Conservation (phyloP, 306 rosid species). For the Gastrolobium bilobum region DNA sequence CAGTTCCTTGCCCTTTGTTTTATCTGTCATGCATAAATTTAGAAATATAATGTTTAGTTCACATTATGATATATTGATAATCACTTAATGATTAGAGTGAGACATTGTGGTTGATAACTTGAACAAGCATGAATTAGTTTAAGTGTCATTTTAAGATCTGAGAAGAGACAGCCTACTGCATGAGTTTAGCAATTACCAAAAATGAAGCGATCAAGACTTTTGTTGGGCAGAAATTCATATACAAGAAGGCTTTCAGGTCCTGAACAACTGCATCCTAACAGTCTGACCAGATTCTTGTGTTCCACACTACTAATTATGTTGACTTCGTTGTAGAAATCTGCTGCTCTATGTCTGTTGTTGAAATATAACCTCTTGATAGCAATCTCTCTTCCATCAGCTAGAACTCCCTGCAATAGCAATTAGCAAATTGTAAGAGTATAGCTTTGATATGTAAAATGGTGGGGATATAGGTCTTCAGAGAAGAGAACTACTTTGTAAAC, state of each 20-base stretch:
- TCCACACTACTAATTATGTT: conserved; percentile 86
- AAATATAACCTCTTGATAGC: conserved; percentile 90
- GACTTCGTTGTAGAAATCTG: conserved; percentile 89
- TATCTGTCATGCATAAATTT: conserved; percentile 57
- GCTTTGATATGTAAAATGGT: conserved; percentile 23
- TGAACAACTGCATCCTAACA: conserved; percentile 91
- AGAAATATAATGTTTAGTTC: conserved; percentile 32
- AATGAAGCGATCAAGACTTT: conserved; percentile 86
- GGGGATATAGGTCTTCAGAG: conserved; percentile 25
- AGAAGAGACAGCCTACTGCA: conserved; percentile 16
- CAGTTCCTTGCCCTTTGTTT: conserved; percentile 66
- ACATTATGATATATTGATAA: conserved; percentile 6
- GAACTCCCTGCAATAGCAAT: conserved; percentile 59
- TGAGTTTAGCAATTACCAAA: conserved; percentile 64
- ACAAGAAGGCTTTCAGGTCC: conserved; percentile 97
- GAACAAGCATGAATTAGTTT: not conserved
- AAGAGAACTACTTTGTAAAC: conserved; percentile 78
- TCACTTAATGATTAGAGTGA: conserved; percentile 15
- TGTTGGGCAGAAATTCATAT: conserved; percentile 83
- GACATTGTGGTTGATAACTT: not conserved
- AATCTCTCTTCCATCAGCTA: conserved; percentile 90
- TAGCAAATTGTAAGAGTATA: conserved; percentile 32
- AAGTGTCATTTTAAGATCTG: conserved; percentile 1
- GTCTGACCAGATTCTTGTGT: conserved; percentile 84
- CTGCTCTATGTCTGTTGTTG: conserved; percentile 88